A percentile compares a stretch with the other conserved stretches of the same genome.
Conservation (phyloP, 371 early-diverging fungal species). For the Polyrhizophydium stewartii region DNA sequence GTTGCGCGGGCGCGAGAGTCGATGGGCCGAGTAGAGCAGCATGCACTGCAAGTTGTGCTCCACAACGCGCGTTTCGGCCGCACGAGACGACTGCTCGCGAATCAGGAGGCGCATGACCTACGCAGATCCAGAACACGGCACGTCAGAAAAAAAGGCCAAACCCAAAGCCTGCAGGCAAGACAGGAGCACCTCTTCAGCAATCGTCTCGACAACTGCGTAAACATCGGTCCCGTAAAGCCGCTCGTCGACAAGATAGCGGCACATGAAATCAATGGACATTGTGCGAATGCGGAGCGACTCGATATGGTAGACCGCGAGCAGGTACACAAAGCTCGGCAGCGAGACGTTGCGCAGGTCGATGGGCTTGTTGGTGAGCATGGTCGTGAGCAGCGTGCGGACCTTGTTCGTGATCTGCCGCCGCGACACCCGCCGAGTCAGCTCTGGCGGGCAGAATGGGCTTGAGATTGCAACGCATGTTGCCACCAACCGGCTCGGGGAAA, state of each 20-base stretch:
- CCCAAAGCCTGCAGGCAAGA: too few relatives aligned
- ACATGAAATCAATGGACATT: slow-evolving; percentile 62
- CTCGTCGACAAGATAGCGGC: slow-evolving; percentile 81
- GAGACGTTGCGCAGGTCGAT: slow-evolving; percentile 63
- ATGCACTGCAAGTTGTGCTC: slow-evolving; percentile 8
- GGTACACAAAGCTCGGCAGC: slow-evolving; percentile 73
- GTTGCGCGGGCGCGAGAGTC: slow-evolving; percentile 24
- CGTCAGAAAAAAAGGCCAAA: too few relatives aligned
- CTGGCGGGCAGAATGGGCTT: too few relatives aligned
- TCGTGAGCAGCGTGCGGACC: slow-evolving; percentile 31
- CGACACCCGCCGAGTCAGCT: too few relatives aligned
- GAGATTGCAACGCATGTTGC: background rate
- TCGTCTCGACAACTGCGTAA: slow-evolving; percentile 65
- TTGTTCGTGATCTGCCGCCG: slow-evolving; percentile 29
- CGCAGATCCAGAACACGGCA: too few relatives aligned
- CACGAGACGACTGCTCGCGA: slow-evolving; percentile 13
- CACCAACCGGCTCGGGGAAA: slow-evolving; percentile 55
- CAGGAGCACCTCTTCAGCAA: slow-evolving; percentile 58
- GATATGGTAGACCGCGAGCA: slow-evolving; percentile 78
- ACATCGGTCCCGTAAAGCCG: slow-evolving; percentile 70
- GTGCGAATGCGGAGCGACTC: slow-evolving; percentile 71
- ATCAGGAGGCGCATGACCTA: slow-evolving; percentile 28
- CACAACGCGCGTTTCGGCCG: slow-evolving; percentile 6
- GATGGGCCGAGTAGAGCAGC: slow-evolving; percentile 15
- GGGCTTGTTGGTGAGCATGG: slow-evolving; percentile 44